Evolutionary conservation across 129 eudicot species (phyloP).

Genomic region (Arctium minus): DNA sequence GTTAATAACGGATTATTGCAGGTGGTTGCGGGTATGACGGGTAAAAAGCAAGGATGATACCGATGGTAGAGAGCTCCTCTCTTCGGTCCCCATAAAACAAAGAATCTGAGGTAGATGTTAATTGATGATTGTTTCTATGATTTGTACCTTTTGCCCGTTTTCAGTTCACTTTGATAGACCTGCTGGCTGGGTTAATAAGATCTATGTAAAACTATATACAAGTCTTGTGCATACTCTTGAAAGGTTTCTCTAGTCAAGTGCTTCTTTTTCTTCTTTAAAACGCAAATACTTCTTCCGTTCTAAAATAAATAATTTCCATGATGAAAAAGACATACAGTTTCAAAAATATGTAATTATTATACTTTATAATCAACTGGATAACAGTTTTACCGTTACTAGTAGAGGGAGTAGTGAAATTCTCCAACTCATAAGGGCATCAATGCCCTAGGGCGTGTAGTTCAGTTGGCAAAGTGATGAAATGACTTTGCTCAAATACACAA

Average conservation of each 20-base stretch:
- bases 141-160: conserved; percentile 4
- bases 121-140: conserved; percentile 20
- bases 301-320: too few relatives aligned
- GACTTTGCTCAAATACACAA: too few relatives aligned
- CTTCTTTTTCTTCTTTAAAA: neutral
- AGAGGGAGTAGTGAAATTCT: too few relatives aligned
- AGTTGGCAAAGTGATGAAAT: too few relatives aligned
- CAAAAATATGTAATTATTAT: neutral
- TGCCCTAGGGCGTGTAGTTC: neutral
- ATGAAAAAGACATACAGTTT: too few relatives aligned
- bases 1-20: conserved; percentile 15
- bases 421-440: neutral
- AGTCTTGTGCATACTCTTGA: neutral
- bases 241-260: neutral
- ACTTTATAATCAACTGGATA: neutral
- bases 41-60: conserved; percentile 43
- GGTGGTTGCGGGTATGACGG: conserved; percentile 73
- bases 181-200: conserved; percentile 18
- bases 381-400: neutral
- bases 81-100: conserved; percentile 11
- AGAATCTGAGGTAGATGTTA: conserved; percentile 7
- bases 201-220: conserved; percentile 11
- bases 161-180: conserved; percentile 14
- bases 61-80: neutral
- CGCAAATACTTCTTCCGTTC: neutral